A percentile compares a stretch with the other conserved stretches of the same genome.
phyloP scores from a whole-genome alignment of 805 yeast species.

The Pichia gijzeniarum region DNA sequence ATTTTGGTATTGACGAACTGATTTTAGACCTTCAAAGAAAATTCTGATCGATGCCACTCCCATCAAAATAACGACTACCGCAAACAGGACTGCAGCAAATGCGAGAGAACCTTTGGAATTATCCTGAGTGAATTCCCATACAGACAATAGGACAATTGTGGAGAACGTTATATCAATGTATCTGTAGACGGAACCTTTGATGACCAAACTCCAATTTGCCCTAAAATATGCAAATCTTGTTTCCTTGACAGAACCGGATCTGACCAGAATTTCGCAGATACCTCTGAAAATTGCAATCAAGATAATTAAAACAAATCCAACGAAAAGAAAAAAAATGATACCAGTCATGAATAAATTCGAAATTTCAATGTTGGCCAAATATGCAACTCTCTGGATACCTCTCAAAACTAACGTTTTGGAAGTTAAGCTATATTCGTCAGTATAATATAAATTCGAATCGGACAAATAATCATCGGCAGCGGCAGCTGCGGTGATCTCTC shows the following conservation, averaged over 20 bases:
- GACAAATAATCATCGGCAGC: slow-evolving; percentile 40
- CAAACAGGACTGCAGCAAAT: slow-evolving; percentile 66
- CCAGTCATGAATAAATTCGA: slow-evolving; percentile 84
- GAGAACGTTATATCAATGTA: slow-evolving; percentile 81
- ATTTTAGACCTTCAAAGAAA: slow-evolving; percentile 65
- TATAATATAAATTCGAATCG: slow-evolving; percentile 52
- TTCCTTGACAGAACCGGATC: slow-evolving; percentile 51
- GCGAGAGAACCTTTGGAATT: slow-evolving; percentile 82
- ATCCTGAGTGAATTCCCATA: slow-evolving; percentile 83
- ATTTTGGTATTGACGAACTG: slow-evolving; percentile 67
- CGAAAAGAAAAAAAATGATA: slow-evolving; percentile 74
- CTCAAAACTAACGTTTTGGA: slow-evolving; percentile 73
- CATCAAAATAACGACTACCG: slow-evolving; percentile 52
- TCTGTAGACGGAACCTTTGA: slow-evolving; percentile 86
- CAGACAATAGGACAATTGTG: slow-evolving; percentile 69
- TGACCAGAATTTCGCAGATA: slow-evolving; percentile 53
- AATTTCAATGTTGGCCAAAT: slow-evolving; percentile 75
- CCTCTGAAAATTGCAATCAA: slow-evolving; percentile 62
- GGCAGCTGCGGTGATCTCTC: slow-evolving; percentile 36
- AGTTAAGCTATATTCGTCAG: slow-evolving; percentile 58
- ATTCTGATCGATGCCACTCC: slow-evolving; percentile 70
- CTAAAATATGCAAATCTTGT: slow-evolving; percentile 73
- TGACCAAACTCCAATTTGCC: slow-evolving; percentile 72
- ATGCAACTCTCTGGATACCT: slow-evolving; percentile 91
- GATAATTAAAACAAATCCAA: slow-evolving; percentile 54